Evolutionary conservation across 805 yeast species (phyloP).

Genomic region (Sugiyamaella americana): DNA sequence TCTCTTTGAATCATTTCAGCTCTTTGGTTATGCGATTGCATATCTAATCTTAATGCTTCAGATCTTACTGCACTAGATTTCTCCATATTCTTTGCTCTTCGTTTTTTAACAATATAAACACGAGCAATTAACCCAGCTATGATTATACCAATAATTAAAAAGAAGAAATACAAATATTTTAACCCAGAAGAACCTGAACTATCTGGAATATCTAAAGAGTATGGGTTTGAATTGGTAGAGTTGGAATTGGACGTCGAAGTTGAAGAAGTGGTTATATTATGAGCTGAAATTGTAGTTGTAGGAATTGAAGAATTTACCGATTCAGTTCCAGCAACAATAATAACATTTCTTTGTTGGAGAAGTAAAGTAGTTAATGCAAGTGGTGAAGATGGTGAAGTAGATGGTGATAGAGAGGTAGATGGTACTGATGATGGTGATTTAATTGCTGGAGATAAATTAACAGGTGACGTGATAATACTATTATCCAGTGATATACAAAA

Average conservation of each 20-base stretch:
- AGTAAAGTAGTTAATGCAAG: too few species aligned
- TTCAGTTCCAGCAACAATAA: conserved; percentile 11
- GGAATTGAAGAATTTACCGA: conserved; percentile 4
- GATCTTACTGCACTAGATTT: conserved; percentile 14
- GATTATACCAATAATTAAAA: conserved; percentile 19
- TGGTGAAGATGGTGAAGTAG: conserved; percentile 3
- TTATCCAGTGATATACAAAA: not conserved
- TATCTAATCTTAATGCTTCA: conserved; percentile 21
- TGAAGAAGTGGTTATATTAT: not conserved
- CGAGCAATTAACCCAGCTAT: conserved; percentile 18
- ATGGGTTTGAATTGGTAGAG: conserved; percentile 6
- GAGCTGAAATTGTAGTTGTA: not conserved
- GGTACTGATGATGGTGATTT: conserved; percentile 4
- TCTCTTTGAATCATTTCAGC: conserved; percentile 2
- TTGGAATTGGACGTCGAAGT: conserved; percentile 2
- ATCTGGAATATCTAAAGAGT: conserved; percentile 12
- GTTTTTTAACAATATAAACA: conserved; percentile 15
- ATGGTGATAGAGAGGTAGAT: conserved; percentile 1
- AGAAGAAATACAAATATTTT: conserved; percentile 21
- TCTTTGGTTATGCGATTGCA: conserved; percentile 4
- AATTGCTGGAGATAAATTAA: too few species aligned
- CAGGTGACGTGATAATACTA: too few species aligned
- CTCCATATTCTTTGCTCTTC: conserved; percentile 14
- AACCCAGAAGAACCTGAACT: conserved; percentile 14
- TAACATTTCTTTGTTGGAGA: conserved; percentile 10